Evolutionary conservation across 179 eudicot genomes (phyloP), one percentile per base, ranked within the genome.

Genomic region (Corrigiola litoralis): DNA sequence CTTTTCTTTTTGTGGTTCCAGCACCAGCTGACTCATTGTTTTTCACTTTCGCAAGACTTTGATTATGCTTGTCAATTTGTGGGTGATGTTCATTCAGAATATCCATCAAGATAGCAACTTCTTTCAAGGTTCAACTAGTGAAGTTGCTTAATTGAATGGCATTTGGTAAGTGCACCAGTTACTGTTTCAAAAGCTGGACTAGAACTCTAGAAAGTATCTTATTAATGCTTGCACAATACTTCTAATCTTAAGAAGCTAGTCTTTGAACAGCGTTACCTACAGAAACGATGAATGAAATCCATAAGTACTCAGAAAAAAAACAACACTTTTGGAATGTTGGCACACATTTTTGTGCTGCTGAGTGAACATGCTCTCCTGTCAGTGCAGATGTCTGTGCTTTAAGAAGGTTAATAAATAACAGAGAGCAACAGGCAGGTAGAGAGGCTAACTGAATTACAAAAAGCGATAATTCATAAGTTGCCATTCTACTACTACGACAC

Each of bases 1-100:
- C 99, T 74, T 94, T 94, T 76, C 97, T 84, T 75, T 94, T 94
- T 42, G 97, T 94, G 71, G 95, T 83, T 68, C 99, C 97, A 78
- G 70, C 59, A 82, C 69, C 78, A 79, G 75, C 70, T 62, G 71
- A 67, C 62, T 57, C 66, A 44, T 36, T 50, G 37, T 7, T 72
- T 71, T 77, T 67, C 66, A 69, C 46, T 45, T 65, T 41, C 12
- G 60, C 66, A 59, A 80, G 80, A 63, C 59, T 73, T 60, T 77
- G 67, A 27, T 67, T 63, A 28, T 66, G 51, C 71, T 18, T 65
- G 73, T 80, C 85, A 52, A 29, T 71, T 14, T 44, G 33, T 68
- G 87, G 83, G 66, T 82, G 80, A 78, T 73, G 75, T 70, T 86
- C 84, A 72, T 78, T 67, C 61, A 87, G 78, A 38, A 80, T 85